phyloP scores from a whole-genome alignment of 192 early-diverging fungal species.

The Paraglomus brasilianum region DNA sequence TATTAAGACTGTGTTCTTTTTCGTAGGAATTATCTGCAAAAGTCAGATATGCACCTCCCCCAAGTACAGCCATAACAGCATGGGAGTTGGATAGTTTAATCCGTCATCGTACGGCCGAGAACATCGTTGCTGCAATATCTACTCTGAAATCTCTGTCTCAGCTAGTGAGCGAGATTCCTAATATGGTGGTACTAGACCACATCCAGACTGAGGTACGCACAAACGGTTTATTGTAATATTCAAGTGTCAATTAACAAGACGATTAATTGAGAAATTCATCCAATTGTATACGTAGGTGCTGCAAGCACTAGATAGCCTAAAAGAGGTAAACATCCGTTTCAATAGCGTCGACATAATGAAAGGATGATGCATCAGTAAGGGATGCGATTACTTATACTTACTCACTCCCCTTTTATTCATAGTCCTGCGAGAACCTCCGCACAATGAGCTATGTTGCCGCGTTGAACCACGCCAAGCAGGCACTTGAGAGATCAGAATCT shows the following conservation, averaged over 20 bases:
- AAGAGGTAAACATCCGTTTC: constrained; percentile 18
- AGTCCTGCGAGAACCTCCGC: constrained; percentile 40
- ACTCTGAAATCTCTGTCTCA: constrained; percentile 80
- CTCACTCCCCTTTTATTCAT: background rate
- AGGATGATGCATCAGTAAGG: background rate
- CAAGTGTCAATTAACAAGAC: background rate
- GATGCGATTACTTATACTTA: background rate
- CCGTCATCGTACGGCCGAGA: constrained; percentile 67
- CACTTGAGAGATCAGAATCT: constrained; percentile 68
- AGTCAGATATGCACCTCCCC: constrained; percentile 44
- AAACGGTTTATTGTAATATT: constrained; percentile 14
- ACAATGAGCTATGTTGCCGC: constrained; percentile 47
- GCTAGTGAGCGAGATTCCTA: constrained; percentile 75
- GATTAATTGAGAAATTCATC: background rate
- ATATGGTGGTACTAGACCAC: constrained; percentile 91
- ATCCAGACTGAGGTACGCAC: constrained; percentile 69
- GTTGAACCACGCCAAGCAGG: constrained; percentile 57
- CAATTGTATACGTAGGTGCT: constrained; percentile 8
- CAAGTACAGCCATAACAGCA: constrained; percentile 66
- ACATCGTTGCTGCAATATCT: constrained; percentile 66
- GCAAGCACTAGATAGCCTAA: constrained; percentile 20
- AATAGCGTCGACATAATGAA: too few species aligned
- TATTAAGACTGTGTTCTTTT: background rate
- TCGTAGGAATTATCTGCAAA: constrained; percentile 23
- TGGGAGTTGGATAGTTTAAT: constrained; percentile 83